Base-by-base conservation (phyloP, 2,329 filamentous ascomycete species). In the Dothideomycetes sp. region DNA sequence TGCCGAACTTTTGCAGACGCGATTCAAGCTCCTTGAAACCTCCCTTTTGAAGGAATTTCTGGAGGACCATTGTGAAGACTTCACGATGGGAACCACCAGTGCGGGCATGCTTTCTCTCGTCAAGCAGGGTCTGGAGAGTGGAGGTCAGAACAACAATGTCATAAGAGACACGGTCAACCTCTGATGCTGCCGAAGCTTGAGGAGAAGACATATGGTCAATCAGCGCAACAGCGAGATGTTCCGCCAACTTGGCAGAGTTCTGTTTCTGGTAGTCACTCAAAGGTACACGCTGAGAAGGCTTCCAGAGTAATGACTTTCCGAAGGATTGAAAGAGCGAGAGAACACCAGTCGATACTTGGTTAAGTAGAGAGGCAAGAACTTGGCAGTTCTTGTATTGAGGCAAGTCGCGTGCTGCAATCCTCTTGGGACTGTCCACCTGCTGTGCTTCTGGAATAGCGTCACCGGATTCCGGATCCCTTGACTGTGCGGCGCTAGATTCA, bases 291-390 rank as follows among this genome's bases (percentile, higher is more conserved):
- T 31, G 33, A 4, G 45, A 37, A 35, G 87, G 78, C 44, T 85
- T 82, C 30, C 78, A 77, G 4, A 94, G 70, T 16, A 96, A 67
- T 12, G 82, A 76, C 59, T 86, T 91, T 10, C 89, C 89, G 30
- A 96, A 67, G 1, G 79, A 81, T 54, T 94, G 85, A 56, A 94
- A 82, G 51, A 96, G 83, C 0, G 83, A 80, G 13, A 85, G 82
- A n/a, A 88, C 82, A 3, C 81, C 80, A 7, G 79, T 78, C 16
- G 88, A 80, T 51, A 93, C 74, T 23, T 84, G 80, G 52, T 82
- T 81, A 10, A 96, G 70, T 9, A 96, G 68, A 49, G 80, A 80
- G 25, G 82, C 76, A 31, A 96, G 69, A 10, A 76, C 80, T 55
- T 82, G 78, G 28, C 82, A 86, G 58, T 96, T 98, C 56, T 82